Evolutionary conservation across 2,329 filamentous ascomycete species (phyloP).

Genomic region (Pseudocercospora macadamiae): DNA sequence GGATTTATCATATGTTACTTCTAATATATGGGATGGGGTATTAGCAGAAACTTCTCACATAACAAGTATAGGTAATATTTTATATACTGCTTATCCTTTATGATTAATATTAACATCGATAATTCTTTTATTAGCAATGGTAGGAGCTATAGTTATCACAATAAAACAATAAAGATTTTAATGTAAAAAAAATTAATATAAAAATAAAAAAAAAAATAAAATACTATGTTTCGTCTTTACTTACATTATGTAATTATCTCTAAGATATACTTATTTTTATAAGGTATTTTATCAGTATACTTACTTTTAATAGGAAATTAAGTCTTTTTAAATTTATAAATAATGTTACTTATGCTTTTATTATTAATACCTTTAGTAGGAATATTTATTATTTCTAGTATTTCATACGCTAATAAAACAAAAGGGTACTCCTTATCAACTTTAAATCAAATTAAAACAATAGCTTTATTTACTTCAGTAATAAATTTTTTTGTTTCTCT

Average conservation of each 20-base stretch:
- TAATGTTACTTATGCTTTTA: conserved; percentile 34
- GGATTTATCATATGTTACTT: conserved; percentile 39
- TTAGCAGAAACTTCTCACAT: conserved; percentile 41
- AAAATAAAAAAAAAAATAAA: too few species aligned
- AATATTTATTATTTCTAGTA: conserved; percentile 37
- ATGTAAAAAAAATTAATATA: too few species aligned
- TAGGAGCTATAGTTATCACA: conserved; percentile 37
- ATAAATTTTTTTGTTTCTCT: conserved; percentile 39
- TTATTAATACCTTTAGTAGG: conserved; percentile 39
- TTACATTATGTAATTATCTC: too few species aligned
- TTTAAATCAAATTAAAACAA: conserved; percentile 36
- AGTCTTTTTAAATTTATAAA: conserved; percentile 31
- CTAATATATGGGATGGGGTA: conserved; percentile 41
- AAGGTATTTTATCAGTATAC: too few species aligned
- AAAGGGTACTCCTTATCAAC: conserved; percentile 25
- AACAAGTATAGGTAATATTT: conserved; percentile 39
- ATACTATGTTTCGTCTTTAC: too few species aligned
- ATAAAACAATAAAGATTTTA: conserved; percentile 33
- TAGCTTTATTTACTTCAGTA: conserved; percentile 34
- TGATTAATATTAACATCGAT: conserved; percentile 38
- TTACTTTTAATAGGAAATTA: conserved; percentile 22
- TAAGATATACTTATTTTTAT: too few species aligned
- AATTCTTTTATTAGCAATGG: conserved; percentile 40
- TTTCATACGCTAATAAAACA: conserved; percentile 22
- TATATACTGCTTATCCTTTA: conserved; percentile 40